Conservation (phyloP, 2,329 filamentous ascomycete species). For the Diaporthe citri region DNA sequence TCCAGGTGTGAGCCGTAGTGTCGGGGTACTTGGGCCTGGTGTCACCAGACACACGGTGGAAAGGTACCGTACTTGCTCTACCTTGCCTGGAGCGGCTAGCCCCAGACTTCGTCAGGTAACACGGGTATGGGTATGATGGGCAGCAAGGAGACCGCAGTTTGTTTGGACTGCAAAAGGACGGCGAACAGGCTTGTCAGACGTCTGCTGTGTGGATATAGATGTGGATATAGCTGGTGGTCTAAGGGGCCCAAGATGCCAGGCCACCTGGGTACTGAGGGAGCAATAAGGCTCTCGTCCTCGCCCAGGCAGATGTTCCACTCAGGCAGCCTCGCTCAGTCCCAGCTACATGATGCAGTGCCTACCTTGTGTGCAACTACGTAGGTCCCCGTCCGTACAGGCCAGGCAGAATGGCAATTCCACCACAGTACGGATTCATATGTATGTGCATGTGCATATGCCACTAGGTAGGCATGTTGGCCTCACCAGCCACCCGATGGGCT, state of each 20-base stretch:
- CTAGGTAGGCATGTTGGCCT: conserved; percentile 16
- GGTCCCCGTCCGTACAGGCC: background rate
- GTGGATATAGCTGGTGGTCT: conserved; percentile 1
- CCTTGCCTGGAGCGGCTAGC: conserved; percentile 24
- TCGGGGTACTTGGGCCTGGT: conserved; percentile 16
- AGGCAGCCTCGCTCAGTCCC: conserved; percentile 11
- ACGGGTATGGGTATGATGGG: background rate
- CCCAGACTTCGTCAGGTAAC: conserved; percentile 17
- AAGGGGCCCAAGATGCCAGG: background rate
- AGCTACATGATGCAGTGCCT: background rate
- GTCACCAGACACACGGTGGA: background rate
- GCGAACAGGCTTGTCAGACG: background rate
- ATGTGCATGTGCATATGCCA: conserved; percentile 7
- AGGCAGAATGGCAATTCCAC: conserved; percentile 2
- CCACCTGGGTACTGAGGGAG: background rate
- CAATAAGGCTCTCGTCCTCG: background rate
- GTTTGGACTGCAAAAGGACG: conserved; percentile 2
- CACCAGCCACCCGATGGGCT: conserved; percentile 15
- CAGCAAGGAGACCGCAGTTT: conserved; percentile 13
- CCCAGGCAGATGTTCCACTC: background rate
- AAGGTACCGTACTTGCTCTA: background rate
- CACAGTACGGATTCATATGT: background rate
- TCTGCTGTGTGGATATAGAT: background rate
- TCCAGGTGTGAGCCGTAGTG: background rate
- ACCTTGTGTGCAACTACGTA: background rate